phyloP scores from a whole-genome alignment of 352 stramenopile species.

The Globisporangium paddicum region DNA sequence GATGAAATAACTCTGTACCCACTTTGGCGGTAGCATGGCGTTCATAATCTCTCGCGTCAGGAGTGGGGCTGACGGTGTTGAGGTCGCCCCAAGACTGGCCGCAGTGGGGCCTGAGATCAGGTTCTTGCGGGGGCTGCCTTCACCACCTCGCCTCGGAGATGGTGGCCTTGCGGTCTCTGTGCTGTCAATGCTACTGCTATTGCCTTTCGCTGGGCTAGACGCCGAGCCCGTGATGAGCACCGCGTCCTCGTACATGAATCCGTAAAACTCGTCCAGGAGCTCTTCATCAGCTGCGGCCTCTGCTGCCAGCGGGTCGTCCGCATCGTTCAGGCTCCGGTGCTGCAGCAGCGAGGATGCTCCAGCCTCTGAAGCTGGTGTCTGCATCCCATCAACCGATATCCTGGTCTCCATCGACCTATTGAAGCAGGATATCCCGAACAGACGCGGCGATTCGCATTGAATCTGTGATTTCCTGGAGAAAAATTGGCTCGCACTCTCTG shows the following conservation, averaged over 20 bases:
- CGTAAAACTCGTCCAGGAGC: slow-evolving; percentile 53
- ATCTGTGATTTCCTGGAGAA: too few species aligned
- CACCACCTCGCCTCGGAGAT: slow-evolving; percentile 19
- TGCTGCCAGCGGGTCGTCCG: slow-evolving; percentile 1
- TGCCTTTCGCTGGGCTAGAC: slow-evolving; percentile 26
- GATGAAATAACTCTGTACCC: neutral
- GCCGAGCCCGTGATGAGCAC: slow-evolving; percentile 28
- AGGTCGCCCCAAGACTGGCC: slow-evolving; percentile 11
- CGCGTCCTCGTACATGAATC: slow-evolving; percentile 52
- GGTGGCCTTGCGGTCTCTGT: neutral
- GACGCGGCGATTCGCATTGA: too few species aligned
- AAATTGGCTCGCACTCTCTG: too few species aligned
- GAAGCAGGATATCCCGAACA: too few species aligned
- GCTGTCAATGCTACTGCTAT: neutral
- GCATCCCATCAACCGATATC: neutral
- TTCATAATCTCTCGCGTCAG: slow-evolving; percentile 58
- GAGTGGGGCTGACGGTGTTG: slow-evolving; percentile 6
- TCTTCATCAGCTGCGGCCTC: slow-evolving; percentile 23
- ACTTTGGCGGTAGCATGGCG: slow-evolving; percentile 68
- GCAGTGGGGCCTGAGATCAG: slow-evolving; percentile 5
- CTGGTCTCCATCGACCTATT: too few species aligned
- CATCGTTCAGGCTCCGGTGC: slow-evolving; percentile 1
- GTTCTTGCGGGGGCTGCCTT: slow-evolving; percentile 19
- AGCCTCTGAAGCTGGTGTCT: neutral
- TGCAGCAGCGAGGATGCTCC: neutral